Evolutionary conservation across 1,284 basidiomycete species (phyloP).

Genomic region (Trichosporon coremiiforme): DNA sequence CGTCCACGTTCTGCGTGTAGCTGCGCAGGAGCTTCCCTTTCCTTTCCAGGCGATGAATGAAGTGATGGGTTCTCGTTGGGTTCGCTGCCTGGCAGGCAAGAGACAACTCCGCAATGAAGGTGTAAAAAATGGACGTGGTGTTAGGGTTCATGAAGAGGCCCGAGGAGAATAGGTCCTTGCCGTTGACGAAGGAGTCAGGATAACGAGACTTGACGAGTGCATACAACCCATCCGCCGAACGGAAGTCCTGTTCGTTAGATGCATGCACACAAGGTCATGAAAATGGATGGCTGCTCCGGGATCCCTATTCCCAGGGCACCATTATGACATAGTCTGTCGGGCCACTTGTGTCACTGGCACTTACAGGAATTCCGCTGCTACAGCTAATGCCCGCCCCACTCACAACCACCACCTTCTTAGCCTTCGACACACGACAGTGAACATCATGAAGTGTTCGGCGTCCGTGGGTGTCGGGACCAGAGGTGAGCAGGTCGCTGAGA

Average conservation of each 20-base stretch:
- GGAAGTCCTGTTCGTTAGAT: conserved; percentile 69
- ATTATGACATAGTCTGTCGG: neutral
- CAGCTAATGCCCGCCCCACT: conserved; percentile 92
- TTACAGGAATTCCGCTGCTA: conserved; percentile 85
- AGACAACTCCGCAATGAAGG: conserved; percentile 89
- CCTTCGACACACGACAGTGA: conserved; percentile 74
- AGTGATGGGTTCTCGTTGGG: conserved; percentile 82
- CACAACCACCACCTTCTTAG: conserved; percentile 80
- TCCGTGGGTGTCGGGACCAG: conserved; percentile 35
- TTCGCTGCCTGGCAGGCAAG: conserved; percentile 74
- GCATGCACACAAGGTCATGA: neutral
- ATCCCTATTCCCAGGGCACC: neutral
- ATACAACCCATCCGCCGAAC: conserved; percentile 84
- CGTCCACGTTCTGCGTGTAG: conserved; percentile 96
- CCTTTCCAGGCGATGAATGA: conserved; percentile 78
- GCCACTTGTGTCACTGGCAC: conserved; percentile 42
- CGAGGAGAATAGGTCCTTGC: conserved; percentile 86
- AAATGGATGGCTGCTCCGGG: neutral
- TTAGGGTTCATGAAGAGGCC: conserved; percentile 75
- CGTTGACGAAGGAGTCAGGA: conserved; percentile 78
- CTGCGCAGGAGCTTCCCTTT: conserved; percentile 83
- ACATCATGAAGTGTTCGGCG: conserved; percentile 63
- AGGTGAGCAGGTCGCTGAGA: conserved; percentile 40
- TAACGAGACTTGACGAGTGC: conserved; percentile 80
- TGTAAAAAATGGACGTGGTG: conserved; percentile 89